phyloP scores from a whole-genome alignment of 192 early-diverging fungal genomes.

The Ambispora gerdemannii region DNA sequence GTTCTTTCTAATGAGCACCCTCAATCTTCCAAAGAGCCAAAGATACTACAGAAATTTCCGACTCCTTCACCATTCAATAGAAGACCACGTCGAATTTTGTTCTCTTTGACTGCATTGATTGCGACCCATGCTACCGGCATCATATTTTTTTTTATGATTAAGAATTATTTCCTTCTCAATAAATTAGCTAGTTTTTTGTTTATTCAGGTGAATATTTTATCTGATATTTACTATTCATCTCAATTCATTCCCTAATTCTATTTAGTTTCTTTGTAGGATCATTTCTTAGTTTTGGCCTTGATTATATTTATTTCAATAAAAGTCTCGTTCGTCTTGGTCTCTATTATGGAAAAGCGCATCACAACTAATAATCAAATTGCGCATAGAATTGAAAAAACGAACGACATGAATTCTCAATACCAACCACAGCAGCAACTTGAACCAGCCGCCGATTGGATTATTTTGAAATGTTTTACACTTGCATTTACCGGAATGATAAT shows the following conservation, averaged over 20 bases:
- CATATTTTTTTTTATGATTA: conserved; percentile 33
- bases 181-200: conserved; percentile 3
- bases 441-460: conserved; percentile 54
- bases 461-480: conserved; percentile 52
- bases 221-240: conserved; percentile 15
- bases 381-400: not conserved
- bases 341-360: conserved; percentile 13
- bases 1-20: not conserved
- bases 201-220: not conserved
- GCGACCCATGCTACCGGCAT: conserved; percentile 36
- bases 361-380: conserved; percentile 27
- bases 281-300: not conserved
- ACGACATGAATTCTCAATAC: conserved; percentile 29
- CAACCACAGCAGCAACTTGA: conserved; percentile 35
- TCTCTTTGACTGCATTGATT: conserved; percentile 33
- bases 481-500: conserved; percentile 58
- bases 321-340: not conserved
- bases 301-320: not conserved
- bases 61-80: conserved; percentile 32
- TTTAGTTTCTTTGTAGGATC: conserved; percentile 24
- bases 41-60: too few relatives aligned
- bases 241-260: conserved; percentile 20
- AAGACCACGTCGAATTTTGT: conserved; percentile 29
- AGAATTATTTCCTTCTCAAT: conserved; percentile 9
- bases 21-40: conserved; percentile 6